Percentiles rank a stretch among this genome's conserved stretches.
phyloP scores from a whole-genome alignment of 2,329 filamentous ascomycete genomes.

The Sarocladiaceae sp. region DNA sequence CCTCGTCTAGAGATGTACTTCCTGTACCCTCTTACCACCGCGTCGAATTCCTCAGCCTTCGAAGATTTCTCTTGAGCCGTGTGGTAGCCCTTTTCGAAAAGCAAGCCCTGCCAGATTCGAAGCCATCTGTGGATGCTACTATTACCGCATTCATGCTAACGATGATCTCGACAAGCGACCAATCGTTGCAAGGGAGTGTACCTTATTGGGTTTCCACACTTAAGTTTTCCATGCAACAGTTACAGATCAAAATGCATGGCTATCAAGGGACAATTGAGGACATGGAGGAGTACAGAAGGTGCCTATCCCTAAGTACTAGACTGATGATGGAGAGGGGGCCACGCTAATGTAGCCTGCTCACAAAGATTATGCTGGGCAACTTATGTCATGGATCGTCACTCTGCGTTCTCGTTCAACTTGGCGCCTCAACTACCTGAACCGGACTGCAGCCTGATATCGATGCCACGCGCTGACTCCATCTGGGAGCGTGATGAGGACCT shows the following conservation, averaged over 20 bases:
- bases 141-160: background rate
- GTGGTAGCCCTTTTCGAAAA: background rate
- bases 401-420: slow-evolving; percentile 1
- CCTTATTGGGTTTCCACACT: background rate
- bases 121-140: background rate
- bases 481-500: background rate
- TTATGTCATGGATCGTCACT: background rate
- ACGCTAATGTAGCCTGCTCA: background rate
- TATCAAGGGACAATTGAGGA: background rate
- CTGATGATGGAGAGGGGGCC: background rate
- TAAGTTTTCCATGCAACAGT: background rate
- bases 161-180: background rate
- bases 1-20: background rate
- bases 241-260: background rate
- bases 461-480: background rate
- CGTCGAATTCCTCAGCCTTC: background rate
- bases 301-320: background rate
- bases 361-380: background rate
- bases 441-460: background rate
- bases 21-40: slow-evolving; percentile 1
- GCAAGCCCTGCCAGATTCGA: background rate
- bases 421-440: background rate
- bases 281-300: slow-evolving; percentile 1
- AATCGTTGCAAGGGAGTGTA: background rate
- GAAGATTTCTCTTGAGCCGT: background rate